Evolutionary conservation across 2,329 filamentous ascomycete genomes (phyloP).

Genomic region (Aureobasidium sp.): DNA sequence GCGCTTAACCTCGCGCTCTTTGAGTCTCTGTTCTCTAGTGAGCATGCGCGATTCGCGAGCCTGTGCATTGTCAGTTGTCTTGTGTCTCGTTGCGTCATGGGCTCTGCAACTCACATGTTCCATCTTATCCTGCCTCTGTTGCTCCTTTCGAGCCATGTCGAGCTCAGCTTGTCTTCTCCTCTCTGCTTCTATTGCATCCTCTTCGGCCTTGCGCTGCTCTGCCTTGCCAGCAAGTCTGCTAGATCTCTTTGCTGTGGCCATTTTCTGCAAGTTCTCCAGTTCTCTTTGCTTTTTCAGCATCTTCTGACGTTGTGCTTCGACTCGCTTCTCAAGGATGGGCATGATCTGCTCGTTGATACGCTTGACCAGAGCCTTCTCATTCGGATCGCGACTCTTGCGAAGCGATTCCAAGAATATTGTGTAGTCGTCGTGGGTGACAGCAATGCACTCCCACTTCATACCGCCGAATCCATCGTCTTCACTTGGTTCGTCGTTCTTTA

Average conservation of each 20-base stretch:
- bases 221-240: slow-evolving; percentile 76
- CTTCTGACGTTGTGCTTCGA: slow-evolving; percentile 61
- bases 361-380: slow-evolving; percentile 70
- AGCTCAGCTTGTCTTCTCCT: slow-evolving; percentile 58
- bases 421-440: slow-evolving; percentile 72
- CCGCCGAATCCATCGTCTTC: slow-evolving; percentile 55
- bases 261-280: slow-evolving; percentile 68
- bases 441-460: slow-evolving; percentile 85
- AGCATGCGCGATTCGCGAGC: slow-evolving; percentile 72
- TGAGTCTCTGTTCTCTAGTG: slow-evolving; percentile 77
- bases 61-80: slow-evolving; percentile 26
- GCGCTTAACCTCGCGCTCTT: slow-evolving; percentile 76
- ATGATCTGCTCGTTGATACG: slow-evolving; percentile 70
- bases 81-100: neutral
- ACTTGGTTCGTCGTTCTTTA: slow-evolving; percentile 24
- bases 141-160: slow-evolving; percentile 50
- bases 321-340: slow-evolving; percentile 73
- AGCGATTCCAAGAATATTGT: slow-evolving; percentile 61
- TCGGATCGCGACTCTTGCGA: slow-evolving; percentile 67
- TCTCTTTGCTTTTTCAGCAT: slow-evolving; percentile 70
- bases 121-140: slow-evolving; percentile 54
- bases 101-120: slow-evolving; percentile 42
- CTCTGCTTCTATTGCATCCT: slow-evolving; percentile 62
- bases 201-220: slow-evolving; percentile 68
- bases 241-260: slow-evolving; percentile 90